These are phyloP conservation scores for Auriculariales sp. DNA, from an alignment of 768 basidiomycete species.

Conservation along the genomic window DNA sequence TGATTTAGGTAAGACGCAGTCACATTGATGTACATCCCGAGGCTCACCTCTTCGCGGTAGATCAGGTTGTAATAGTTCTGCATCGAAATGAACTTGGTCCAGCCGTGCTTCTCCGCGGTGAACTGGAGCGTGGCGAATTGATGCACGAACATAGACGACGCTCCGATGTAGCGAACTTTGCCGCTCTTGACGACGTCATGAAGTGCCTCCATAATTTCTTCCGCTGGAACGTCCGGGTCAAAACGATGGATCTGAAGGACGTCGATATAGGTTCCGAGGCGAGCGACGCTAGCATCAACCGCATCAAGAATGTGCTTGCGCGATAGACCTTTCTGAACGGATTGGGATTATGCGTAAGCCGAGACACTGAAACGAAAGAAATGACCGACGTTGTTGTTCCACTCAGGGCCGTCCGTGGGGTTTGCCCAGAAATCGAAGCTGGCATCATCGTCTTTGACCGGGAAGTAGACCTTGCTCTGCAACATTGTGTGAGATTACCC, in stretches of 20 bases:
- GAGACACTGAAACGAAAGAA: slow-evolving; percentile 22
- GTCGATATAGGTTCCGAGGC: slow-evolving; percentile 32
- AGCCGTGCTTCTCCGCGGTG: slow-evolving; percentile 27
- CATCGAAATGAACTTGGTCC: slow-evolving; percentile 43
- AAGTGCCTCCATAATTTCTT: slow-evolving; percentile 36
- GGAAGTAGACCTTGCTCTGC: slow-evolving; percentile 9
- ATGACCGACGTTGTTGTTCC: slow-evolving; percentile 7
- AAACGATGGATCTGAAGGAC: slow-evolving; percentile 32
- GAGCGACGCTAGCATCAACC: slow-evolving; percentile 24
- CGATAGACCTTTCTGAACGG: not conserved
- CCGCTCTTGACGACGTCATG: slow-evolving; percentile 34
- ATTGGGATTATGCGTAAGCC: not conserved
- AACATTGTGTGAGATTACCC: slow-evolving; percentile 4
- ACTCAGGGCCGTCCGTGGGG: not conserved
- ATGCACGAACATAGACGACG: slow-evolving; percentile 31
- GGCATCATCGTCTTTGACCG: slow-evolving; percentile 2
- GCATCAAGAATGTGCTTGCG: slow-evolving; percentile 32
- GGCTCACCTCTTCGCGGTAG: slow-evolving; percentile 35
- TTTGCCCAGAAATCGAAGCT: not conserved
- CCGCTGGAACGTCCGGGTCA: slow-evolving; percentile 20
- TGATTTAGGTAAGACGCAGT: not conserved
- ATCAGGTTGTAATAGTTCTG: slow-evolving; percentile 38
- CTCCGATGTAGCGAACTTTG: slow-evolving; percentile 37
- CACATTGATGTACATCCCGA: not conserved
- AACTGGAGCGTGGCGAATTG: slow-evolving; percentile 28